Evolutionary conservation across 106 monocot species (phyloP), one percentile per base, ranked within the genome.

Genomic region (Iris macrosiphon): DNA sequence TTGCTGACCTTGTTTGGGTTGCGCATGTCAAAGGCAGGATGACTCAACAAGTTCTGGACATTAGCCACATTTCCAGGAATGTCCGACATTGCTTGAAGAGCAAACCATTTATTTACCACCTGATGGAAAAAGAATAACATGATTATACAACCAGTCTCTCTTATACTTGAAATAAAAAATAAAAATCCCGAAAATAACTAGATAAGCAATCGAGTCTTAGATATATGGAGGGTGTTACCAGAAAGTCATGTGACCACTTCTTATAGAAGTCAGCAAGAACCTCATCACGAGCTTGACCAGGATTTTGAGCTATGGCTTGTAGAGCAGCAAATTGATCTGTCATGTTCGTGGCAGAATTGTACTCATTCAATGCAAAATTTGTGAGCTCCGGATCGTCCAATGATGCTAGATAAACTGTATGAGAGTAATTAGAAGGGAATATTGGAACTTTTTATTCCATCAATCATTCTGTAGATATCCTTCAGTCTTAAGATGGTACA

Each of bases 91-190:
- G 96, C 86, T 98, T 98, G 96, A 59, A 98, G 90, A 55, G 87
- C 77, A 69, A 98, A 78, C 96, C 96, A 98, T 67, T 90, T 90
- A 32, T 80, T 98, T 31, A 98, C 80, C 49, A 98, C 96, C 96
- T 98, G 23, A 66, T 38, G 15, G 23, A 22, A 31, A 18, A 37
- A 27, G 10, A 53, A 42, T 10, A 61, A 11, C 14, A 0, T 4
- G 16, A 2, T 10, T 3, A n/a, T 21, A 1, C 10, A 47, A 21
- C 5, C 16, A 21, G 22, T 4, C 10, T 22, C 16, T 47, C 46
- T 23, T 10, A 11, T 16, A 15, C 5, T 47, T 5, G 18, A 0
- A 6, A 22, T 47, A 15, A 37, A 37, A 7, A 37, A 37, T 5
- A 37, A 12, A 7, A 5, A 12, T 37, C 37, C 12, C 8, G 5